Evolutionary conservation across 192 early-diverging fungal genomes (phyloP).

Genomic region (Coemansia sp.): DNA sequence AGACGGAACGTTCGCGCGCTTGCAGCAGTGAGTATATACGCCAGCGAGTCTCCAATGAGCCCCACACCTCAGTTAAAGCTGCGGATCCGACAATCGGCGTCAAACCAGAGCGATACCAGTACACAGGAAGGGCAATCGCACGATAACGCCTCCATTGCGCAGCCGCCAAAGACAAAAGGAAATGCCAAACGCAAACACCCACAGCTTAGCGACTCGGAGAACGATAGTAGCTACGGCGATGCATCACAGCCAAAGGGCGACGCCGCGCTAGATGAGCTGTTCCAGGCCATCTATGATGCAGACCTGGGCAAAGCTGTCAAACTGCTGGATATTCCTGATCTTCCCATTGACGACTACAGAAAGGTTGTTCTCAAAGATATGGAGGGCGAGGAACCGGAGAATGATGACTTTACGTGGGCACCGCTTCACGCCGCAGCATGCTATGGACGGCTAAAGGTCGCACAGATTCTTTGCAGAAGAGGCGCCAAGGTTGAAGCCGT

Average conservation of each 20-base stretch:
- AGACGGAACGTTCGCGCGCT: slow-evolving; percentile 23
- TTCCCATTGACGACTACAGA: slow-evolving; percentile 41
- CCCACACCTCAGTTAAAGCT: slow-evolving; percentile 30
- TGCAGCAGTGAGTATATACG: slow-evolving; percentile 9
- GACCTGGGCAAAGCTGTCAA: slow-evolving; percentile 34
- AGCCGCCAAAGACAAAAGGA: background rate
- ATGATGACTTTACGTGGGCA: slow-evolving; percentile 74
- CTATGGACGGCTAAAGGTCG: slow-evolving; percentile 68
- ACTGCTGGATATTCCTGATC: slow-evolving; percentile 31
- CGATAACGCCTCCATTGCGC: background rate
- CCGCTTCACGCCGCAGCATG: slow-evolving; percentile 86
- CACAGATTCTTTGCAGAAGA: slow-evolving; percentile 65
- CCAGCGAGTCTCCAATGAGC: slow-evolving; percentile 4
- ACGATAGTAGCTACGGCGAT: slow-evolving; percentile 5
- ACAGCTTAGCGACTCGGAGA: slow-evolving; percentile 14
- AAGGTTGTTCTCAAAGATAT: slow-evolving; percentile 50
- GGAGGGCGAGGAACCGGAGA: slow-evolving; percentile 48
- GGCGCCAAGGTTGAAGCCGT: slow-evolving; percentile 77
- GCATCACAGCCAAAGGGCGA: slow-evolving; percentile 8
- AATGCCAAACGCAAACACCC: slow-evolving; percentile 42
- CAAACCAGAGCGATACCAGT: slow-evolving; percentile 15
- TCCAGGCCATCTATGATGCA: slow-evolving; percentile 50
- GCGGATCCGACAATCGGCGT: slow-evolving; percentile 21
- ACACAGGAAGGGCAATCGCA: background rate
- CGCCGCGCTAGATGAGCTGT: slow-evolving; percentile 36